Percentiles rank a stretch among this genome's conserved stretches.
Conservation (phyloP, 2,329 filamentous ascomycete species). For the Tolypocladium amazonense region DNA sequence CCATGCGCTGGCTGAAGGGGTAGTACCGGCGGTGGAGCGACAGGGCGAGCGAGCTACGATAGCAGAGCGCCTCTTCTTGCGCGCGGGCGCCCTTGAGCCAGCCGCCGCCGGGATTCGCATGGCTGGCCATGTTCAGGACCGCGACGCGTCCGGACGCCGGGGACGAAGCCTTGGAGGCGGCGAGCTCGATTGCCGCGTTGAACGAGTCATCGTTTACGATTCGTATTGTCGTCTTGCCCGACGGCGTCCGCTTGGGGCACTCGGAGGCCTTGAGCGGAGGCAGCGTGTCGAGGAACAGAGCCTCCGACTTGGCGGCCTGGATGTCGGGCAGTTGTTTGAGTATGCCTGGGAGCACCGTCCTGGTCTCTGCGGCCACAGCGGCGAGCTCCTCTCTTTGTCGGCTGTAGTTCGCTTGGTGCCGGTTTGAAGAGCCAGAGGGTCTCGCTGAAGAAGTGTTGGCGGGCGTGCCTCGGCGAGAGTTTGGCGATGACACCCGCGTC, state of each 20-base stretch:
- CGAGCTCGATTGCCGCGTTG: constrained; percentile 39
- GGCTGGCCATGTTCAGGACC: constrained; percentile 57
- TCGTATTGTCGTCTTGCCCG: constrained; percentile 23
- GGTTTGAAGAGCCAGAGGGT: neutral
- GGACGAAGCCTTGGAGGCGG: constrained; percentile 11
- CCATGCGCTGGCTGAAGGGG: constrained; percentile 37
- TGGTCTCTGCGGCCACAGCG: constrained; percentile 35
- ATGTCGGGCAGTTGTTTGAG: constrained; percentile 31
- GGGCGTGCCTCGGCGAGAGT: neutral
- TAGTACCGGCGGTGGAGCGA: constrained; percentile 40
- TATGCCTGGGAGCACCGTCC: constrained; percentile 32
- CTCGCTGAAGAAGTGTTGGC: neutral
- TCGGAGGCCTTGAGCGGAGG: constrained; percentile 26
- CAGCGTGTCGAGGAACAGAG: constrained; percentile 23
- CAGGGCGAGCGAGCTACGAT: constrained; percentile 43
- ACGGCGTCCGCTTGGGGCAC: constrained; percentile 29
- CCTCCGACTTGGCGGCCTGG: constrained; percentile 24
- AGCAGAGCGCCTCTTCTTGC: constrained; percentile 61
- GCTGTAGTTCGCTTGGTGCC: constrained; percentile 6
- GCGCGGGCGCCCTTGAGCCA: constrained; percentile 51
- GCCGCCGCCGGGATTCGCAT: constrained; percentile 47
- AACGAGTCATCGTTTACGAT: constrained; percentile 48
- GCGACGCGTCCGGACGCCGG: constrained; percentile 30
- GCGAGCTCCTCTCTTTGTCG: constrained; percentile 20
- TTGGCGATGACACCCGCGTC: constrained; percentile 11